Conservation (phyloP, 352 stramenopile genomes). For the Phytophthora pseudosyringae region DNA sequence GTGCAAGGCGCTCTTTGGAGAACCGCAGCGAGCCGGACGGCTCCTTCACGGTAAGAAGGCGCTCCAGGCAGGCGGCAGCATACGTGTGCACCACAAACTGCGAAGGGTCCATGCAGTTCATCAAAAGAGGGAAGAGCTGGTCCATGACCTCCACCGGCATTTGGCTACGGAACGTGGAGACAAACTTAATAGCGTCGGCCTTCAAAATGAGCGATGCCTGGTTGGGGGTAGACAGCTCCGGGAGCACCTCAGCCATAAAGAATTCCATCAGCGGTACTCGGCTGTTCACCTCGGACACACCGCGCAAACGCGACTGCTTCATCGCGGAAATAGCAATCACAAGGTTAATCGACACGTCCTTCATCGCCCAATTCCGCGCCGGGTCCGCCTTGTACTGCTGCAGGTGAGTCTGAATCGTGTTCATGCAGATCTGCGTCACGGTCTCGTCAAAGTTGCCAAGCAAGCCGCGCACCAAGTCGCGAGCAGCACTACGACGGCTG, state of each 20-base stretch:
- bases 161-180: conserved; percentile 98
- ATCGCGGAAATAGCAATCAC: conserved; percentile 96
- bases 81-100: conserved; percentile 98
- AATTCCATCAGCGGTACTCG: conserved; percentile 97
- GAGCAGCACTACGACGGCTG: conserved; percentile 94
- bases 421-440: conserved; percentile 95
- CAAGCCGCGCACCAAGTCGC: conserved; percentile 95
- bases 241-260: conserved; percentile 94
- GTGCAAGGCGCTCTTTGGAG: conserved; percentile 86
- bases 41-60: conserved; percentile 96
- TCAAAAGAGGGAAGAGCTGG: conserved; percentile 93
- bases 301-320: conserved; percentile 92
- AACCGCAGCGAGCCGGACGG: conserved; percentile 66
- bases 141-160: conserved; percentile 93
- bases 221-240: conserved; percentile 90
- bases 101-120: conserved; percentile 82
- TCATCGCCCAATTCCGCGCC: conserved; percentile 92
- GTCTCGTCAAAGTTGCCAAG: conserved; percentile 94
- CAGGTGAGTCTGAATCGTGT: conserved; percentile 92
- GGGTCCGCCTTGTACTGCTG: conserved; percentile 90
- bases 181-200: conserved; percentile 98
- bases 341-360: conserved; percentile 96
- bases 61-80: conserved; percentile 95
- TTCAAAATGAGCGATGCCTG: conserved; percentile 94
- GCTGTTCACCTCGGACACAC: conserved; percentile 95